Percentiles rank a stretch among this genome's conserved stretches.
These are phyloP conservation scores for Scutellaria baicalensis DNA, from an alignment of 257 asterid genomes.

Conservation along the genomic window DNA sequence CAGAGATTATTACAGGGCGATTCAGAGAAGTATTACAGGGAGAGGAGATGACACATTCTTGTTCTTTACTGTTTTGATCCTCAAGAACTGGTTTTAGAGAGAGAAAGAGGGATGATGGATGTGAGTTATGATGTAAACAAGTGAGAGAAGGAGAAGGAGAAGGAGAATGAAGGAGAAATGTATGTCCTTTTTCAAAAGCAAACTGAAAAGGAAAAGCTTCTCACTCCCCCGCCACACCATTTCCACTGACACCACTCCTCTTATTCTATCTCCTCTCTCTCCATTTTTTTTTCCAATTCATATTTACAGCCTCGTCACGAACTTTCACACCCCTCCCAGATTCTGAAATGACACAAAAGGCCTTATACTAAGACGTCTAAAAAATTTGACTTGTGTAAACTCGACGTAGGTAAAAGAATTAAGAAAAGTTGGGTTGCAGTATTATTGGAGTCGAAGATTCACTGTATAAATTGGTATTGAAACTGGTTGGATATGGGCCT, in stretches of 20 bases:
- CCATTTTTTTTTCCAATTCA: background rate
- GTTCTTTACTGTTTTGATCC: conserved; percentile 5
- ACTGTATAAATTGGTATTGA: no score
- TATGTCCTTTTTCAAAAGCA: conserved; percentile 64
- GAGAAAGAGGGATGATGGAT: background rate
- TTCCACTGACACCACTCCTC: conserved; percentile 23
- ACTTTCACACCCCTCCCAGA: background rate
- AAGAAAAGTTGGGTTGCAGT: no score
- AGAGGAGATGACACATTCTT: conserved; percentile 20
- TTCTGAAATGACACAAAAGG: conserved; percentile 1
- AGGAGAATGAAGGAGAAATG: conserved; percentile 30
- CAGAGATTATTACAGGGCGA: conserved; percentile 16
- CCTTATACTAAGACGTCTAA: no score
- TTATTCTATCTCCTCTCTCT: background rate
- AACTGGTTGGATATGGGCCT: no score
- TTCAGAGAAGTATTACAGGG: conserved; percentile 16
- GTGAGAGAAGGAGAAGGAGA: conserved; percentile 31
- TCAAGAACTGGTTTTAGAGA: conserved; percentile 20
- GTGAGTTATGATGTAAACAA: conserved; percentile 17
- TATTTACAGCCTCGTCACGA: background rate
- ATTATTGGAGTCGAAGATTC: no score
- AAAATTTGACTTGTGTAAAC: no score
- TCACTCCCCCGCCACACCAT: conserved; percentile 27
- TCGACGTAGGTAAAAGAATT: no score
- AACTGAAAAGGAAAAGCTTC: conserved; percentile 53